These are phyloP conservation scores for Rhododendron vialii DNA, from an alignment of 148 eudicot genomes.

Conservation along the genomic window DNA sequence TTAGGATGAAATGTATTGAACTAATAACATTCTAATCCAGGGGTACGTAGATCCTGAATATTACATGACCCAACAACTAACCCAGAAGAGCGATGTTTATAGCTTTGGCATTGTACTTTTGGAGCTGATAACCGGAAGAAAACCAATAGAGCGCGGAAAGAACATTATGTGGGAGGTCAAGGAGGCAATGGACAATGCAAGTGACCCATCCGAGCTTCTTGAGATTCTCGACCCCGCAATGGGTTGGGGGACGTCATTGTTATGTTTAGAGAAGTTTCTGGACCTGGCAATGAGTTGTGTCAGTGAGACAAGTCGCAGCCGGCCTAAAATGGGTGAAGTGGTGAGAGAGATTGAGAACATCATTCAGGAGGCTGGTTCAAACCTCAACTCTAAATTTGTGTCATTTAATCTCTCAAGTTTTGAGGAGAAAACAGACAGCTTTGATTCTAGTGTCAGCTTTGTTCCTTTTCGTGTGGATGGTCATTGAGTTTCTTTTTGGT, in stretches of 20 bases:
- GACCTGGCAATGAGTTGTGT: conserved; percentile 9
- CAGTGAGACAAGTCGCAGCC: not conserved
- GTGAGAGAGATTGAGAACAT: conserved; percentile 49
- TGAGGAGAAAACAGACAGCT: not conserved
- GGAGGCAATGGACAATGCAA: not conserved
- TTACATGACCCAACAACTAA: conserved; percentile 1
- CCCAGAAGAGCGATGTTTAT: conserved; percentile 3
- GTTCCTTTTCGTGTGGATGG: not conserved
- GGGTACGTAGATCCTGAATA: conserved; percentile 20
- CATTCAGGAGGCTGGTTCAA: conserved; percentile 14
- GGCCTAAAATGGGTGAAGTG: conserved; percentile 21
- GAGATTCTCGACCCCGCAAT: not conserved
- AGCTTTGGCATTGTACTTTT: conserved; percentile 2
- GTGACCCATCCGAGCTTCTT: not conserved
- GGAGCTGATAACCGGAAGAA: conserved; percentile 5
- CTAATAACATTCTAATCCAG: not conserved
- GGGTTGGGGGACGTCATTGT: not conserved
- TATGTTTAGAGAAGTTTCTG: not conserved
- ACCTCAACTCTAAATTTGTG: conserved; percentile 1
- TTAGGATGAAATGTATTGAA: not conserved
- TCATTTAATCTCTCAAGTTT: conserved; percentile 5
- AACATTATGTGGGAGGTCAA: not conserved
- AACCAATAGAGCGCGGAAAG: not conserved
- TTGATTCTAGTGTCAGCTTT: not conserved
- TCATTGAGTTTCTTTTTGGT: not conserved